Base-by-base conservation (phyloP, 2,329 filamentous ascomycete species). In the Fusarium sp. region DNA sequence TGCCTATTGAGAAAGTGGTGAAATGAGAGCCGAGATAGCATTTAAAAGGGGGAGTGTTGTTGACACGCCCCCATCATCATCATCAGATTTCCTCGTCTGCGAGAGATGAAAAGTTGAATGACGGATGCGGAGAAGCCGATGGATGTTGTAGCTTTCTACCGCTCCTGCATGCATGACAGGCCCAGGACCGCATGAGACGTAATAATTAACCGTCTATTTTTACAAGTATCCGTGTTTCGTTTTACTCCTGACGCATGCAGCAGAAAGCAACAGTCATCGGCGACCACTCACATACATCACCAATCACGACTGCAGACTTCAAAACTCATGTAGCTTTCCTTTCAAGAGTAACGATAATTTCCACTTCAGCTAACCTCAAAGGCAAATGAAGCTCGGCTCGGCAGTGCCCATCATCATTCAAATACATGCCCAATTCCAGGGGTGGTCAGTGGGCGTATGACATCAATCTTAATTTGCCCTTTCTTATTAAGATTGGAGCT, bases 401-500 rank as follows among this genome's bases (percentile, higher is more conserved):
- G 76, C 69, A 69, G 37, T 66, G 74, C 67, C 69, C 66, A 77
- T 77, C 76, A 71, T 67, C 68, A 75, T 77, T 77, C 67, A 70
- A 70, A 63, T 54, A 33, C 56, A 33, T 37, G 29, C 29, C 50
- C 45, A 57, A 61, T 54, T 64, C 54, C 61, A 60, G 68, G 68
- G 76, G 67, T 22, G 67, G 56, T 16, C 54, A 68, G 74, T 77
- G 76, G 76, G 72, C 65, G 72, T 68, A 78, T 78, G 76, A 77
- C 76, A 77, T 78, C 76, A 77, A 78, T 72, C 66, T 74, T 78
- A 77, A 77, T 77, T 78, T 78, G 63, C 74, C 64, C 27, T 64
- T 27, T 8, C 22, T 41, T 41, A 57, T 35, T 63, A 56, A 48
- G 59, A 70, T 68, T 66, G 71, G 45, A 39, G 50, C 48, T 20